phyloP scores from a whole-genome alignment of 139 green algal genomes.

The Medakamo hakoo region DNA sequence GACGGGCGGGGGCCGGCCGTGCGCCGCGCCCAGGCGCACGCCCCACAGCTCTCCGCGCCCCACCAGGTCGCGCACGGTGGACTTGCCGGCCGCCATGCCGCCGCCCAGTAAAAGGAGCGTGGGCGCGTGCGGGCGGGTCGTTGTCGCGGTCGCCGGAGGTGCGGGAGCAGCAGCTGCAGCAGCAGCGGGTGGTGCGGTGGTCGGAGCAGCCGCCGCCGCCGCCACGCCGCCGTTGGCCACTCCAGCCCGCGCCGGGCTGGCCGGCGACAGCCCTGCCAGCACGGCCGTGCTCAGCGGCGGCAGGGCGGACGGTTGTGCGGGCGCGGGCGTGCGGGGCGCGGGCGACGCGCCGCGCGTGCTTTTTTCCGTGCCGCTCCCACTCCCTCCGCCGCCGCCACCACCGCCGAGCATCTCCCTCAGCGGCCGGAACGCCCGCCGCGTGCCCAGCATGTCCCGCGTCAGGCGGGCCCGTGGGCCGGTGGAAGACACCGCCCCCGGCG shows the following conservation, averaged over 20 bases:
- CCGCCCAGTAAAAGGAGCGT: slow-evolving; percentile 29
- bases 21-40: slow-evolving; percentile 4
- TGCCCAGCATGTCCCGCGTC: neutral
- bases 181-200: no score
- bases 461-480: no score
- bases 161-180: neutral
- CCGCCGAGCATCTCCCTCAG: neutral
- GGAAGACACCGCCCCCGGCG: no score
- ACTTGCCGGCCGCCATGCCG: slow-evolving; percentile 38
- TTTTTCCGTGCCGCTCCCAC: no score
- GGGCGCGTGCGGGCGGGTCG: no score
- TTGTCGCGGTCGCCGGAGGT: neutral
- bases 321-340: no score
- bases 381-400: neutral
- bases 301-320: no score
- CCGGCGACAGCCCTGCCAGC: no score
- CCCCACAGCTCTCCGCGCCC: slow-evolving; percentile 28
- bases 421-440: neutral
- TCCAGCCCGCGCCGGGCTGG: neutral
- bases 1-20: slow-evolving; percentile 6
- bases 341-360: no score
- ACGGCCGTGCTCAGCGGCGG: no score
- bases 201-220: no score
- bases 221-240: neutral
- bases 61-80: slow-evolving; percentile 32